Evolutionary conservation across 2,329 filamentous ascomycete genomes (phyloP), one percentile per base, ranked within the genome.

Genomic region (Botrytis porri): DNA sequence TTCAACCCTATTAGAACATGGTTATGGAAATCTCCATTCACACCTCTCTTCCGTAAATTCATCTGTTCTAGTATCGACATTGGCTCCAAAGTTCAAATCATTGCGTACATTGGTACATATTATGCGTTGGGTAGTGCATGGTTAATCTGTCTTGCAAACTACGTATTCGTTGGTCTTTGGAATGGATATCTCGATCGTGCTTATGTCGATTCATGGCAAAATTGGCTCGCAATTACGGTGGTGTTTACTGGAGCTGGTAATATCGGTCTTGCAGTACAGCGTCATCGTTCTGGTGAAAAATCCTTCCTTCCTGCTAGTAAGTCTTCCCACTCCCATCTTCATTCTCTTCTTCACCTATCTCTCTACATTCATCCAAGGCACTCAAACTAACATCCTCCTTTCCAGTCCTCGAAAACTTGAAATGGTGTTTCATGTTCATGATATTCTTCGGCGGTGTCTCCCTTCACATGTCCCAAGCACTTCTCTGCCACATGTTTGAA

Each of bases 381-480:
- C 25, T 8, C 22, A 32, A 29, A 67, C 69, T 73, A 51, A 73
- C 69, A 9, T 43, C 1, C 1, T 61, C 14, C 22, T 32, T 22
- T 20, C 20, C 10, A 74, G 73, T 74, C 45, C 22, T 65, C 54
- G 73, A 70, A 37, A 74, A 70, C 22, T n/a, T 73, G 9, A 73
- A 72, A 72, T 72, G 70, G 70, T 41, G 39, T 32, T 32, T 69
- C 22, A 72, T 72, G 70, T 72, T 72, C 51, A 69, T 72, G 51
- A 45, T 95, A 80, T 96, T 95, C 85, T 85, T 97, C n/a, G 93
- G 93, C 61, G 93, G 93, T 29, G 85, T 95, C 71, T 92, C 89
- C 3, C 86, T 96, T 57, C 93, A 96, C 83, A 87, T 96, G 70
- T 92, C 88, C 59, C 91, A 94, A 80, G 93, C 93, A 0, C 84